These are phyloP conservation scores for Linnemannia exigua DNA, from an alignment of 192 early-diverging fungal genomes.

Conservation along the genomic window DNA sequence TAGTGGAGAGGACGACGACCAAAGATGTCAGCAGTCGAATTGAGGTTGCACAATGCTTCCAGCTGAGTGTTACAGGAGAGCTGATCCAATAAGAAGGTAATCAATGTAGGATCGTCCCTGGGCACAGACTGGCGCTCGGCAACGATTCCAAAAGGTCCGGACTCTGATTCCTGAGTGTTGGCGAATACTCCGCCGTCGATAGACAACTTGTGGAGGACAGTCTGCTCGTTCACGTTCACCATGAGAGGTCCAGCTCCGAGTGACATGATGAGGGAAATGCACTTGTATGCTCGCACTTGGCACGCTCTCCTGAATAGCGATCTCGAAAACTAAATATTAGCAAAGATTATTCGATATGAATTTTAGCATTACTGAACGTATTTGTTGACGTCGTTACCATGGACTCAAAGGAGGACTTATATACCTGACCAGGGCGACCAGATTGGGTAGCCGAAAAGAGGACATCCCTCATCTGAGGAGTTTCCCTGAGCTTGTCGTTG, in stretches of 20 bases:
- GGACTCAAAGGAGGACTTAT: not conserved
- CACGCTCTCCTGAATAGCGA: conserved; percentile 59
- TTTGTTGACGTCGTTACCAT: too few relatives aligned
- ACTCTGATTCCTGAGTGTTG: conserved; percentile 2
- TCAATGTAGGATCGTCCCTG: conserved; percentile 55
- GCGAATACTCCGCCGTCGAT: conserved; percentile 63
- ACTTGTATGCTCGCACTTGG: conserved; percentile 48
- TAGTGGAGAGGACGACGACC: conserved; percentile 76
- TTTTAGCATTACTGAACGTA: not conserved
- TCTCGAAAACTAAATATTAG: conserved; percentile 31
- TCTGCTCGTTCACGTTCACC: conserved; percentile 71
- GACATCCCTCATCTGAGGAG: conserved; percentile 17
- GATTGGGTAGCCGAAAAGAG: conserved; percentile 23
- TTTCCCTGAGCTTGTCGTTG: conserved; percentile 23
- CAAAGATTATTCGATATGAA: conserved; percentile 13
- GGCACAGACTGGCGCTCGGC: not conserved
- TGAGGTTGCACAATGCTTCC: conserved; percentile 39
- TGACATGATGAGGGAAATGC: conserved; percentile 55
- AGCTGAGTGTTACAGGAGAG: conserved; percentile 21
- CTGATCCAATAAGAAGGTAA: conserved; percentile 55
- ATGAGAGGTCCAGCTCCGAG: conserved; percentile 45
- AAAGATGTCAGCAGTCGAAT: conserved; percentile 63
- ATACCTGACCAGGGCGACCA: conserved; percentile 45
- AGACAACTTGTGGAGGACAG: conserved; percentile 68
- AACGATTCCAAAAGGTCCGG: conserved; percentile 7